Conservation (phyloP, 108 stramenopile species). For the Skeletonema potamos region DNA sequence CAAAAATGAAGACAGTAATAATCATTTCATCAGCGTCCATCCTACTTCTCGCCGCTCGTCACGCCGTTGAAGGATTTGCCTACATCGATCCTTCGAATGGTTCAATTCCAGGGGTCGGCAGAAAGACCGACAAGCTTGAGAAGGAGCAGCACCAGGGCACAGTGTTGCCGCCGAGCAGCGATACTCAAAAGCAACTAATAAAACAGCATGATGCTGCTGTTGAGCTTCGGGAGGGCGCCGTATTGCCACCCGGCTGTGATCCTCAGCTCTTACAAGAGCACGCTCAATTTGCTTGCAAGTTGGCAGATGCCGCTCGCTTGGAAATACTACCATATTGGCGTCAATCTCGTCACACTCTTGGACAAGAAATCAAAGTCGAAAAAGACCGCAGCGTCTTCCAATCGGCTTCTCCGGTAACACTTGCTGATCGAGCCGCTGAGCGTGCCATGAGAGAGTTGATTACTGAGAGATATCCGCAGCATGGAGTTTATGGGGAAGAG, state of each 20-base stretch:
- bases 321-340: slow-evolving; percentile 51
- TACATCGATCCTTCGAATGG: not conserved
- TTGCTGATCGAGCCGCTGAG: slow-evolving; percentile 44
- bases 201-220: too few relatives aligned
- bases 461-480: slow-evolving; percentile 12
- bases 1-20: not conserved
- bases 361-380: slow-evolving; percentile 37
- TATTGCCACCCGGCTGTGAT: not conserved
- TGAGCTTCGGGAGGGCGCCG: too few relatives aligned
- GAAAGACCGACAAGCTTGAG: not conserved
- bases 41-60: not conserved
- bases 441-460: slow-evolving; percentile 34
- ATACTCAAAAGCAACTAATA: too few relatives aligned
- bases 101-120: not conserved
- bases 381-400: slow-evolving; percentile 28
- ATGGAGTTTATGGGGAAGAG: slow-evolving; percentile 32
- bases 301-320: slow-evolving; percentile 44
- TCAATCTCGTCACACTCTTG: slow-evolving; percentile 20
- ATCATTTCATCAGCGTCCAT: not conserved
- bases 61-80: not conserved
- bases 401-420: slow-evolving; percentile 39
- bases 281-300: slow-evolving; percentile 27
- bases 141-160: not conserved
- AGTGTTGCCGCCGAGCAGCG: not conserved
- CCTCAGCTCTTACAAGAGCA: slow-evolving; percentile 10